phyloP scores from a whole-genome alignment of 2,329 filamentous ascomycete genomes.

The Aureobasidium uvarum region DNA sequence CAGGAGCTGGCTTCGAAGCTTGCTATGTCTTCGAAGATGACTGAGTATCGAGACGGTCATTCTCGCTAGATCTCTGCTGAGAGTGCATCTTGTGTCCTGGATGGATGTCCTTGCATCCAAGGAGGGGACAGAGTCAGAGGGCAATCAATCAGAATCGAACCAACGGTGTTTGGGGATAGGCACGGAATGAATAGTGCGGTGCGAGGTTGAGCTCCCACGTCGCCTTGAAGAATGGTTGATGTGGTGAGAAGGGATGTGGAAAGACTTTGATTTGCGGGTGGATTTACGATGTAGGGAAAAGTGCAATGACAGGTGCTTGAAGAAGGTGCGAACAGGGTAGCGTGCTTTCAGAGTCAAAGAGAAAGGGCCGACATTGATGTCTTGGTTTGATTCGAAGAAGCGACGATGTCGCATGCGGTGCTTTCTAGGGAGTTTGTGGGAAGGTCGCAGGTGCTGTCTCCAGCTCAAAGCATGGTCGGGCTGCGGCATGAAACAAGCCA shows the following conservation, averaged over 20 bases:
- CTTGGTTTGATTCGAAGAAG: constrained; percentile 11
- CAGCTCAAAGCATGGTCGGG: background rate
- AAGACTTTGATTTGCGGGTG: background rate
- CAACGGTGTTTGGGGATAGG: background rate
- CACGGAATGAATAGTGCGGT: background rate
- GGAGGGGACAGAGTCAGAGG: background rate
- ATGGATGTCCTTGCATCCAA: background rate
- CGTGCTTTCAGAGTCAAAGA: constrained; percentile 1
- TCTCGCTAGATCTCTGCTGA: constrained; percentile 10
- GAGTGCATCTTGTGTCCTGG: background rate
- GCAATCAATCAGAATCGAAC: background rate
- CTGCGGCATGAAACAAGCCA: constrained; percentile 1
- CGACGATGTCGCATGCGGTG: constrained; percentile 1
- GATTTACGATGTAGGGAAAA: background rate
- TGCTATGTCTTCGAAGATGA: constrained; percentile 1
- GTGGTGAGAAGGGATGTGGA: constrained; percentile 13
- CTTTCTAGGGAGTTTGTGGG: background rate
- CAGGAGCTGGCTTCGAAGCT: background rate
- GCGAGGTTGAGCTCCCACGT: background rate
- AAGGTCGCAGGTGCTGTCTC: background rate
- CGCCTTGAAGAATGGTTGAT: background rate
- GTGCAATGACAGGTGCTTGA: constrained; percentile 1
- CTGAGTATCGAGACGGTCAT: background rate
- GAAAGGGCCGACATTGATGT: background rate
- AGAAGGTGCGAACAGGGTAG: constrained; percentile 21